Base-by-base conservation (phyloP, 2,329 filamentous ascomycete species). In the Xylaria sp. region DNA sequence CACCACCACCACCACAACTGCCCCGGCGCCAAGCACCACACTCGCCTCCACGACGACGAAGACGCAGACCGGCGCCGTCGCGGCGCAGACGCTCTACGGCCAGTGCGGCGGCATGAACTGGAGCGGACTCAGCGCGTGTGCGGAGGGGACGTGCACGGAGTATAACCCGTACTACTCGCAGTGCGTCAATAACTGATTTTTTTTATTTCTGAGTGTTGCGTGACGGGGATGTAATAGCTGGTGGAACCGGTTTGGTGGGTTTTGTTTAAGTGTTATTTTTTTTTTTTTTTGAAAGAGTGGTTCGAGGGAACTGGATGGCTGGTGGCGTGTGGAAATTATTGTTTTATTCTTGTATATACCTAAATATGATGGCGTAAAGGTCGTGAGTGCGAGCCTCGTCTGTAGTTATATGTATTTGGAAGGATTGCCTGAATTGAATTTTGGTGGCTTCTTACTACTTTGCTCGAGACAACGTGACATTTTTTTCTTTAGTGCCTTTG, bases 161-260 rank as follows among this genome's bases (percentile, higher is more conserved):
- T 73, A 73, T 64, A 85, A 85, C 77, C 74, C 78, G 7, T 85
- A 81, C 74, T 85, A 85, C 78, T 81, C 73, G 33, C 83, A 85
- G 78, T 85, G 84, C 53, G 70, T 76, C 13, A 56, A 36, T 23
- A 48, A 13, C 2, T 33, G 7, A 44, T 40, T 3, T 40, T 38
- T 10, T 38, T 38, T 2, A 38, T 13, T 38, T 13, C 36, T 38
- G 10, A 11, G 10, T 38, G 23, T 23, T 1, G 10, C 3, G 10
- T 4, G 38, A 15, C 5, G 38, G 13, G 15, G 38, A 40, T 15
- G 11, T 15, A n/a, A n/a, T n/a, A 13, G 36, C 13, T 11, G 36
- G 15, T 40, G 13, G 38, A 2, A 36, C 5, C 6, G 38, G 13
- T 15, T 40, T 2, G 15, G 5, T 40, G 38, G 38, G 15, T 40